These are phyloP conservation scores for Suillus lakei DNA, from an alignment of 768 basidiomycete species.

Conservation along the genomic window DNA sequence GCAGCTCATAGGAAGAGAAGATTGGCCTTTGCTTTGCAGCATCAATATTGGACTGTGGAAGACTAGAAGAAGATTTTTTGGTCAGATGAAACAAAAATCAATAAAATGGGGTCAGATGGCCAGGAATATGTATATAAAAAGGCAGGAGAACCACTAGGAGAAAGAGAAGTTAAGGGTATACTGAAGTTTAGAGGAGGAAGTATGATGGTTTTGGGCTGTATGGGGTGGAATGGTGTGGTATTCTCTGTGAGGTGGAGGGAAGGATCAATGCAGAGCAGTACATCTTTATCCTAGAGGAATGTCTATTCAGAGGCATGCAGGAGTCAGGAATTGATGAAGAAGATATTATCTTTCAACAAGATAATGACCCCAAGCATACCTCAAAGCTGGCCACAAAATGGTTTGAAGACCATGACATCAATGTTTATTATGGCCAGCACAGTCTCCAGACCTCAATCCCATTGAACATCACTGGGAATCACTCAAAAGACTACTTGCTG, in stretches of 20 bases:
- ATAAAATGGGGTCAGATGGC: slow-evolving; percentile 22
- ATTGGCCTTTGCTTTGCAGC: too few relatives aligned
- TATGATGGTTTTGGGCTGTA: too few relatives aligned
- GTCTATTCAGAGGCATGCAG: slow-evolving; percentile 13
- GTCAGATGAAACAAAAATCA: neutral
- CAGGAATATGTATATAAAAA: slow-evolving; percentile 18
- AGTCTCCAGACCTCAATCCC: slow-evolving; percentile 1
- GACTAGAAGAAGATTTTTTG: neutral
- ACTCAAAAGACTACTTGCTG: slow-evolving; percentile 14
- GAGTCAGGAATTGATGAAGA: slow-evolving; percentile 11
- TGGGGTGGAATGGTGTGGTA: too few relatives aligned
- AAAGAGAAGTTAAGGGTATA: slow-evolving; percentile 9
- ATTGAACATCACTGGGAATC: slow-evolving; percentile 2
- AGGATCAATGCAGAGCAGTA: too few relatives aligned
- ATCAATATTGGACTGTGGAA: neutral
- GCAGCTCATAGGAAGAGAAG: too few relatives aligned
- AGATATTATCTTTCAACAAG: slow-evolving; percentile 8
- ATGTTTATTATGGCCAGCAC: neutral
- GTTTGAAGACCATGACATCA: slow-evolving; percentile 3
- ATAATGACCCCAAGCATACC: neutral
- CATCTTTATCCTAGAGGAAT: too few relatives aligned
- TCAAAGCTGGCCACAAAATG: slow-evolving; percentile 16
- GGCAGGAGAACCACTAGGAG: slow-evolving; percentile 9
- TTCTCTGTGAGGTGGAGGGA: too few relatives aligned
- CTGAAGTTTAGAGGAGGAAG: slow-evolving; percentile 18